Percentiles rank a stretch among this genome's conserved stretches.
These are phyloP conservation scores for Fusarium xylarioides DNA, from an alignment of 2,329 filamentous ascomycete species.

Conservation along the genomic window DNA sequence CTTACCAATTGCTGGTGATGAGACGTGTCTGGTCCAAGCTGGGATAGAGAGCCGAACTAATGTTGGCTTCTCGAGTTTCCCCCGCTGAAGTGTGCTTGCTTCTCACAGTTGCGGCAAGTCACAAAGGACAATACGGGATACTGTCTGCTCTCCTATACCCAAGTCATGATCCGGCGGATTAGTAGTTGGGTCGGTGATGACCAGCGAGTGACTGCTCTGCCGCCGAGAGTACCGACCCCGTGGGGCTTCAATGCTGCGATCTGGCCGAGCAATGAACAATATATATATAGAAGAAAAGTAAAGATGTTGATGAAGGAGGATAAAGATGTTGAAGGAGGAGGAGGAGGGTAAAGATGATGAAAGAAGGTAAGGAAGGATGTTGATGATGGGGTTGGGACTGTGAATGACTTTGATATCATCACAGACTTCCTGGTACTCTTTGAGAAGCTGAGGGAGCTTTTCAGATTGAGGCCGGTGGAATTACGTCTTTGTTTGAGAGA, in stretches of 20 bases:
- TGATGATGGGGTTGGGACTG: background rate
- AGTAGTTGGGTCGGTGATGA: background rate
- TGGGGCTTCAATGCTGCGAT: constrained; percentile 72
- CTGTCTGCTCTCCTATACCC: background rate
- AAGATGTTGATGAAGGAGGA: background rate
- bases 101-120: constrained; percentile 55
- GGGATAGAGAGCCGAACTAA: constrained; percentile 60
- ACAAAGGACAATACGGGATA: background rate
- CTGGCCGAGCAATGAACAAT: constrained; percentile 67
- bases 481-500: background rate
- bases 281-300: background rate
- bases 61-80: constrained; percentile 75
- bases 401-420: constrained; percentile 60
- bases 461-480: background rate
- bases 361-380: background rate
- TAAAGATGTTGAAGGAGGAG: too few species aligned
- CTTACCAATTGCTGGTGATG: background rate
- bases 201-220: background rate
- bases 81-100: constrained; percentile 68
- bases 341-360: background rate
- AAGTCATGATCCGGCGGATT: background rate
- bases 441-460: constrained; percentile 60
- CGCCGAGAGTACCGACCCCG: constrained; percentile 34
- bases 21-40: constrained; percentile 59
- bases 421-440: constrained; percentile 59